Conservation (phyloP, 2,329 filamentous ascomycete species). For the Didymella lethalis region DNA sequence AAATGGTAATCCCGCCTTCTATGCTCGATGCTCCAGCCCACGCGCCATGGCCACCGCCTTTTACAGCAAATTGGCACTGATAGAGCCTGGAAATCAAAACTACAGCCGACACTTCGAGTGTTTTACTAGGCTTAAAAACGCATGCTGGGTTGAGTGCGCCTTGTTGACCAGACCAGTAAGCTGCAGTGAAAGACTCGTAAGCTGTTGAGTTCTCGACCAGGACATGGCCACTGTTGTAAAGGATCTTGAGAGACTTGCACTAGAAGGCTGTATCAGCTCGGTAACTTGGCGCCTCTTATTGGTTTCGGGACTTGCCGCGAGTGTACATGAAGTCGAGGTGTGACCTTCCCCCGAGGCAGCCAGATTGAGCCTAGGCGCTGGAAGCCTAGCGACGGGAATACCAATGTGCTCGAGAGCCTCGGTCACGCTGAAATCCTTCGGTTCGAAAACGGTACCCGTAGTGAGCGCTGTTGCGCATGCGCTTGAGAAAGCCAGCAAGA, state of each 20-base stretch:
- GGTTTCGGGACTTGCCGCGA: background rate
- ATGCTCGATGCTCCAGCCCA: slow-evolving; percentile 42
- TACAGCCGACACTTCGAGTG: slow-evolving; percentile 30
- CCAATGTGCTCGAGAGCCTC: background rate
- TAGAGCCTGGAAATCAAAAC: slow-evolving; percentile 34
- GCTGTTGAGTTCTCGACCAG: slow-evolving; percentile 20
- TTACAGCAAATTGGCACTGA: slow-evolving; percentile 53
- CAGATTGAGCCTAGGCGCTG: background rate
- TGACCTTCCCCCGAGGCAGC: background rate
- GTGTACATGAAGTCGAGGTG: background rate
- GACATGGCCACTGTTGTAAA: slow-evolving; percentile 34
- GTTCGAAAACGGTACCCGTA: background rate
- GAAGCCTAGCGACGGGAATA: background rate
- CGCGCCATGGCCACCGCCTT: slow-evolving; percentile 55
- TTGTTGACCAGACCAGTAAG: slow-evolving; percentile 43
- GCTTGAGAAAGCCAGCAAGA: background rate
- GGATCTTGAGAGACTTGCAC: slow-evolving; percentile 34
- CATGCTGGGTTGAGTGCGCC: slow-evolving; percentile 34
- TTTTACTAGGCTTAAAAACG: slow-evolving; percentile 37
- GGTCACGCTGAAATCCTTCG: background rate
- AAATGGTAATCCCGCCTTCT: slow-evolving; percentile 54
- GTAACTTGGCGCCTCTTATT: background rate
- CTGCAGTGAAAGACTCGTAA: slow-evolving; percentile 34
- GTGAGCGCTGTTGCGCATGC: background rate
- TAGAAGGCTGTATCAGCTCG: slow-evolving; percentile 2